Evolutionary conservation across 371 early-diverging fungal genomes (phyloP), one percentile per base, ranked within the genome.

Genomic region (Mortierella sp.): DNA sequence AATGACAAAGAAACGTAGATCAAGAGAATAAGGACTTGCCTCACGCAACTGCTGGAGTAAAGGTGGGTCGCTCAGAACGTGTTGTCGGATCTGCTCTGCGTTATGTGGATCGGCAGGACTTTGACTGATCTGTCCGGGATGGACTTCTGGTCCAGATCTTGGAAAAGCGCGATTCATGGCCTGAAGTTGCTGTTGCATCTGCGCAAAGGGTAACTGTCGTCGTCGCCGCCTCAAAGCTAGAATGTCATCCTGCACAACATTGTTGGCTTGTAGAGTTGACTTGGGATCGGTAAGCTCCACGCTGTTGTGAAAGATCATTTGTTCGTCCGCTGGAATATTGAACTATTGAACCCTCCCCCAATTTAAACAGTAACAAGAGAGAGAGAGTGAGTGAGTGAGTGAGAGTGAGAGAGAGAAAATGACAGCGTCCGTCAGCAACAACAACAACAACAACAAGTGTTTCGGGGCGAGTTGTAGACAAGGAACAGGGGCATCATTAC

Each of bases 71-170:
- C 80, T 75, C 15, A 94, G 79, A 2, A 94, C 85, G 64, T 89
- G 90, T 76, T 90, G 90, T 25, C 96, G 88, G 72, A 91, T 85
- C 12, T 84, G 77, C 71, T 94, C 95, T 68, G 89, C 83, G 46
- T 85, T 84, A n/a, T 69, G 66, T 14, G 60, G 47, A 26, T 60
- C 47, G 45, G 47, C 51, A 23, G 46, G 47, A 48, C 67, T 44
- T 52, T 47, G 18, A 57, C 57, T 57, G 48, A 60, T 50, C 23
- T 18, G 62, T 11, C 25, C 46, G 5, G 23, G 57, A 23, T 52
- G 57, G 4, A 25, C 37, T 37, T 37, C 37, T 5, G 60, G n/a
- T 43, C 37, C 37, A 37, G 67, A 37, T 9, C 37, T 37, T 37
- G 37, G 37, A 37, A 5, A 9, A 3, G 37, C 37, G 37, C 37